Percentiles rank a stretch among this genome's conserved stretches.
These are phyloP conservation scores for Chenopodium formosanum DNA, from an alignment of 148 eudicot genomes.

Conservation along the genomic window DNA sequence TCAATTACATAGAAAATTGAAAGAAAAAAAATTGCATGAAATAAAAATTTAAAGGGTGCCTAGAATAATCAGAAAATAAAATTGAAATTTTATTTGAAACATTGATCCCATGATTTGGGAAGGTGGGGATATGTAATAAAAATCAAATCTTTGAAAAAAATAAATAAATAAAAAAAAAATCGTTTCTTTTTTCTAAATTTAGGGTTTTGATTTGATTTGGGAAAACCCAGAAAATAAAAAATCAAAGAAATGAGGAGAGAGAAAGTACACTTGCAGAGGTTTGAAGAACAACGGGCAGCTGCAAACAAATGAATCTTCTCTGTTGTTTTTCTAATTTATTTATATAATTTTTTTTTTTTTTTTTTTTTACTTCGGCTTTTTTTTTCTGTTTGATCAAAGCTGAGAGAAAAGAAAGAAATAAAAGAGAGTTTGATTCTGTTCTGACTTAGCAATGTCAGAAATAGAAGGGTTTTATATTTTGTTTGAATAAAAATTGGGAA, in stretches of 20 bases:
- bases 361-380: background rate
- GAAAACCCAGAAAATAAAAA: background rate
- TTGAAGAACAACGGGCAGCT: conserved; percentile 14
- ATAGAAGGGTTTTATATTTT: background rate
- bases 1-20: background rate
- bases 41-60: background rate
- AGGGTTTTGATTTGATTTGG: conserved; percentile 21
- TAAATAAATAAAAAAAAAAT: background rate
- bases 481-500: too few relatives aligned
- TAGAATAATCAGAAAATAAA: background rate
- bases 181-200: background rate
- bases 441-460: conserved; percentile 21
- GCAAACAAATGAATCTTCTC: conserved; percentile 15
- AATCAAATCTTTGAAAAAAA: background rate
- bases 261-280: conserved; percentile 15
- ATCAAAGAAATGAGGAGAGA: conserved; percentile 1
- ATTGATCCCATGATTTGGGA: conserved; percentile 18
- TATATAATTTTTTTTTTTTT: background rate
- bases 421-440: conserved; percentile 26
- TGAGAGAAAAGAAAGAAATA: conserved; percentile 8
- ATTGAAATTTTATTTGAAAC: background rate
- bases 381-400: conserved; percentile 20
- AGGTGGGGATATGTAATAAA: too few relatives aligned
- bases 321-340: background rate
- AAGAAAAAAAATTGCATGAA: conserved; percentile 20